These are phyloP conservation scores for Parastagonospora nodorum DNA, from an alignment of 2,329 filamentous ascomycete genomes.

Conservation along the genomic window DNA sequence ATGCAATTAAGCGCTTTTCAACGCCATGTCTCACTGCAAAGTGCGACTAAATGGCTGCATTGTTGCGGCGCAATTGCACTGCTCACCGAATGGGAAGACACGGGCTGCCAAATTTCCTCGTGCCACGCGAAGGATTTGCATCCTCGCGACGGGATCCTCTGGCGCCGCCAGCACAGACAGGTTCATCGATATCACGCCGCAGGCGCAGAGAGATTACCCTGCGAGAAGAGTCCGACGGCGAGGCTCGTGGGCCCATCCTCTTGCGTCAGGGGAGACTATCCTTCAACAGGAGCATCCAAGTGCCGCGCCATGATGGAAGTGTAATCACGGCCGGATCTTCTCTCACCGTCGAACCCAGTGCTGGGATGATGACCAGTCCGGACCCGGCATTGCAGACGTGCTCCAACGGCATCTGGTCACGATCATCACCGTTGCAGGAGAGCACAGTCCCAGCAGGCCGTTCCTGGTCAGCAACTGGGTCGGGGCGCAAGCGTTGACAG, in stretches of 20 bases:
- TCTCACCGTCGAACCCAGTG: not conserved
- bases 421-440: constrained; percentile 22
- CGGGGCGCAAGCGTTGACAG: constrained; percentile 40
- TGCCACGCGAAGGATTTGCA: constrained; percentile 35
- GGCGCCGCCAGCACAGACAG: constrained; percentile 34
- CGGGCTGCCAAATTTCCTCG: constrained; percentile 24
- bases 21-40: constrained; percentile 16
- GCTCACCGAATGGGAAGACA: constrained; percentile 31
- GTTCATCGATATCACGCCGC: constrained; percentile 35
- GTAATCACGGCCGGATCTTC: too few species aligned
- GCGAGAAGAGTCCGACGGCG: constrained; percentile 8
- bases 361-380: not conserved
- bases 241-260: constrained; percentile 8
- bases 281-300: not conserved
- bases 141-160: constrained; percentile 30
- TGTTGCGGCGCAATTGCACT: constrained; percentile 26
- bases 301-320: not conserved
- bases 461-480: constrained; percentile 42
- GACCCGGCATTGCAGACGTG: constrained; percentile 3
- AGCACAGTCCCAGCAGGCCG: constrained; percentile 31
- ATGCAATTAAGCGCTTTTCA: constrained; percentile 39
- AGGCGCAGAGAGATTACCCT: constrained; percentile 31
- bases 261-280: constrained; percentile 8
- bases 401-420: constrained; percentile 8
- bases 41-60: constrained; percentile 28